Conservation (phyloP, 768 basidiomycete species). For the Russula compacta region DNA sequence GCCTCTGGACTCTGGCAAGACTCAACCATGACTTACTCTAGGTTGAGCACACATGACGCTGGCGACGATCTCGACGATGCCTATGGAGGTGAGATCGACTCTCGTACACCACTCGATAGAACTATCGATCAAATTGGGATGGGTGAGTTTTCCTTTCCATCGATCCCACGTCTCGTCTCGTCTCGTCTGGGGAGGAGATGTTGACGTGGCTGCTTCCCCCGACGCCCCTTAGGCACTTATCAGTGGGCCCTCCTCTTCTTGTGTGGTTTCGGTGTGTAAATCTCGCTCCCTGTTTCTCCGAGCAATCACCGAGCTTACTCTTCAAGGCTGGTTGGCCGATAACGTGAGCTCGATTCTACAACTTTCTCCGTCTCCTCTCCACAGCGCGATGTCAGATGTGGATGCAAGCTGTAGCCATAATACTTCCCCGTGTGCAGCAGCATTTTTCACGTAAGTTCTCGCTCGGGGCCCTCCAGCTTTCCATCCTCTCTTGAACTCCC, state of each 20-base stretch:
- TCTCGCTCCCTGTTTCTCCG: not conserved
- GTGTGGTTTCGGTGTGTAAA: constrained; percentile 75
- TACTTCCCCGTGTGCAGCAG: constrained; percentile 91
- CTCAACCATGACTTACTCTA: constrained; percentile 30
- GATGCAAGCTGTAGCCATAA: constrained; percentile 86
- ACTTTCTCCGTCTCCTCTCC: not conserved
- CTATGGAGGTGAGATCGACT: constrained; percentile 25
- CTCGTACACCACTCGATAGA: constrained; percentile 51
- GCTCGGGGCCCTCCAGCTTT: too few relatives aligned
- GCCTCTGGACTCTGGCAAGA: constrained; percentile 43
- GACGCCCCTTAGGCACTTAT: constrained; percentile 45
- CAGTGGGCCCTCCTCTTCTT: constrained; percentile 76
- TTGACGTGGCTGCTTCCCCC: not conserved
- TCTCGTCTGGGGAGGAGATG: not conserved
- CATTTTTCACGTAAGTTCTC: constrained; percentile 63
- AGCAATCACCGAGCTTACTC: not conserved
- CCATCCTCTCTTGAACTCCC: not conserved
- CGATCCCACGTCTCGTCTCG: too few relatives aligned
- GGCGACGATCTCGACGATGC: constrained; percentile 26
- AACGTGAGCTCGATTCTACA: constrained; percentile 45
- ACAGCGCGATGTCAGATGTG: constrained; percentile 56
- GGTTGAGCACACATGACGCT: constrained; percentile 29
- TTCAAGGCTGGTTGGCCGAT: constrained; percentile 83
- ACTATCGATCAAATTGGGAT: constrained; percentile 89
- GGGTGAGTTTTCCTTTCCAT: constrained; percentile 42